Conservation (phyloP, 257 asterid genomes). For the Solanum lycopersicoides region DNA sequence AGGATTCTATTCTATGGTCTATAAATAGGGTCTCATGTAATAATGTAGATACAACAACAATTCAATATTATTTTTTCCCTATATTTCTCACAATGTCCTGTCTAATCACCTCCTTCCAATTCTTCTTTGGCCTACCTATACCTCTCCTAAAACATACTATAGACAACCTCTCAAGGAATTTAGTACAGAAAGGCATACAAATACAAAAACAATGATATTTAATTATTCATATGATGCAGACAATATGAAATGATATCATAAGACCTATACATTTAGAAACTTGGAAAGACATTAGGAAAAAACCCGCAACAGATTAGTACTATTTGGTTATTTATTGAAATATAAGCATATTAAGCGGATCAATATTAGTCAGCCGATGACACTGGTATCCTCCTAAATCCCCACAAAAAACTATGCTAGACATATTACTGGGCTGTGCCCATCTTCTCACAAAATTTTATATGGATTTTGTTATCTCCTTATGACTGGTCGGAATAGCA, state of each 20-base stretch:
- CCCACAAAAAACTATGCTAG: background rate
- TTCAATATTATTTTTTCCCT: too few relatives aligned
- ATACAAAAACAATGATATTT: background rate
- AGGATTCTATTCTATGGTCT: too few relatives aligned
- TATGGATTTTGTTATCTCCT: background rate
- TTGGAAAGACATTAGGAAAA: background rate
- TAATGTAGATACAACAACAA: too few relatives aligned
- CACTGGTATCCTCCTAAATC: background rate
- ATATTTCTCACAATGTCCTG: too few relatives aligned
- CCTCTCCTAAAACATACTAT: background rate
- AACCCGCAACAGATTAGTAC: background rate
- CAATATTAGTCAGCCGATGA: background rate
- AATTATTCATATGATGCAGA: background rate
- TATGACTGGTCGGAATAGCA: background rate
- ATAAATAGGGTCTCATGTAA: too few relatives aligned
- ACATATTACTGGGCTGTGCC: background rate
- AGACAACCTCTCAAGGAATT: background rate
- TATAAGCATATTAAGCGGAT: background rate
- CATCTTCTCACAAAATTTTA: background rate
- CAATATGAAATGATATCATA: background rate
- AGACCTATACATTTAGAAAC: background rate
- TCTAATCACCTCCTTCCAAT: background rate
- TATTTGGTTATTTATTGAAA: background rate
- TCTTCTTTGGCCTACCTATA: background rate
- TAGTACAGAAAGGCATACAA: background rate